Percentiles rank a stretch among this genome's conserved stretches.
Conservation (phyloP, 2,329 filamentous ascomycete genomes). For the Microdochium trichocladiopsis region DNA sequence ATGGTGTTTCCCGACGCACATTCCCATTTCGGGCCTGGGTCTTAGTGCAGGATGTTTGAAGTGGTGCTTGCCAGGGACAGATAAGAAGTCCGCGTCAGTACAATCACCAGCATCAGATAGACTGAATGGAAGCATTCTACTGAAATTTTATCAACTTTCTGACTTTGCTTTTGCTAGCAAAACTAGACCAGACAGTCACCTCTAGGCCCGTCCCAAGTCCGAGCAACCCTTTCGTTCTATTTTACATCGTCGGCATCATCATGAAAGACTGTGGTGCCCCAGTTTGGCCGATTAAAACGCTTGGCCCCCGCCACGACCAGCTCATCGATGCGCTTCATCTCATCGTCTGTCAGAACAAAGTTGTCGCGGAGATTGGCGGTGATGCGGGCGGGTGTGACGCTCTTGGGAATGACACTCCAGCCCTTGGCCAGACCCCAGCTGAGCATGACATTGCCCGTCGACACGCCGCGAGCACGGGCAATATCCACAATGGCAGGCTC, state of each 20-base stretch:
- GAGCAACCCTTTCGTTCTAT: neutral
- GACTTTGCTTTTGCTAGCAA: too few species aligned
- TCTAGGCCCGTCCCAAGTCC: too few species aligned
- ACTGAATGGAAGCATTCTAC: too few species aligned
- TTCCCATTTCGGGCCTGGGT: neutral
- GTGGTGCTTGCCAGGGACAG: too few species aligned
- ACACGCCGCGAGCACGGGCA: conserved; percentile 18
- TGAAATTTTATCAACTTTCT: too few species aligned
- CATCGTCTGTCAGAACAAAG: neutral
- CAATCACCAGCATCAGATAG: too few species aligned
- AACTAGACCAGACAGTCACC: too few species aligned
- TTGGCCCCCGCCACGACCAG: neutral
- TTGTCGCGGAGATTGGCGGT: neutral
- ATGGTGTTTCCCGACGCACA: neutral
- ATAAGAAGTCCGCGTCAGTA: too few species aligned
- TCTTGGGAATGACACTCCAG: conserved; percentile 27
- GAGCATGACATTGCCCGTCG: conserved; percentile 22
- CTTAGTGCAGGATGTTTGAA: neutral
- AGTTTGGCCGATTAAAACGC: neutral
- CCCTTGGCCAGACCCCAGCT: conserved; percentile 24
- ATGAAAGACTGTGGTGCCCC: neutral
- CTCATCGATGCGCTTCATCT: neutral
- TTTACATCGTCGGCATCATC: neutral
- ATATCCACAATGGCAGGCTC: conserved; percentile 17
- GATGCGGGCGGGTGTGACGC: conserved; percentile 11